Evolutionary conservation across 495 filamentous ascomycete species (phyloP), one percentile per base, ranked within the genome.

Genomic region (Oleoguttula mirabilis): DNA sequence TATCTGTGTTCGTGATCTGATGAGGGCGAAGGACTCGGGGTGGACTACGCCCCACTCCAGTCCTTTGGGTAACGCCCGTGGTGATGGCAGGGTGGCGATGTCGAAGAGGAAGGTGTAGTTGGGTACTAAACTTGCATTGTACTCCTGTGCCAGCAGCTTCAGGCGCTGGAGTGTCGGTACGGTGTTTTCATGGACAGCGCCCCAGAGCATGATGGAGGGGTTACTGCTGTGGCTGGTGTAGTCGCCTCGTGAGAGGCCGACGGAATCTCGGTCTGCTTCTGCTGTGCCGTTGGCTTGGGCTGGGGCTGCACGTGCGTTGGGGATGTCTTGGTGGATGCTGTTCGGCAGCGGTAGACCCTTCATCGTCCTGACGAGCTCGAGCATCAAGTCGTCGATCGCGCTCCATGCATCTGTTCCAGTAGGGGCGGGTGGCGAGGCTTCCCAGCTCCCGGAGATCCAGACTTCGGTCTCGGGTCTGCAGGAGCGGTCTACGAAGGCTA

Each of bases 401-500:
- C 12, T 30, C 38, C n/a, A 41, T 12, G 22, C 21, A 8, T 39
- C 21, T 5, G 6, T 20, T 7, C 19, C 17, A 5, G 23, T 41
- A 7, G 6, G 17, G 32, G 22, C n/a, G 12, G 27, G 10, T 30
- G 38, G 24, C 4, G 23, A 12, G 10, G 27, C n/a, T 17, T 62
- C 55, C 27, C 55, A 55, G 23, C n/a, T 42, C 5, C 45, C 48
- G 47, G 52, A 62, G 20, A 62, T 32, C 54, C 48, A 60, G 24
- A 51, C 42, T 47, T 62, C 59, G 11, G 58, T 60, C 37, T 64
- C 60, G 2, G 60, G 58, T 3, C 59, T 48, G 35, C 48, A 49
- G 12, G 49, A 47, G n/a, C 58, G 59, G 46, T 64, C 61, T 10
- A 55, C 36, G 45, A 60, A 61, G 12, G 54, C 52, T 12, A 60